Percentiles rank a stretch among this genome's conserved stretches.
Conservation (phyloP, 2,329 filamentous ascomycete species). For the Penicillium sp. region DNA sequence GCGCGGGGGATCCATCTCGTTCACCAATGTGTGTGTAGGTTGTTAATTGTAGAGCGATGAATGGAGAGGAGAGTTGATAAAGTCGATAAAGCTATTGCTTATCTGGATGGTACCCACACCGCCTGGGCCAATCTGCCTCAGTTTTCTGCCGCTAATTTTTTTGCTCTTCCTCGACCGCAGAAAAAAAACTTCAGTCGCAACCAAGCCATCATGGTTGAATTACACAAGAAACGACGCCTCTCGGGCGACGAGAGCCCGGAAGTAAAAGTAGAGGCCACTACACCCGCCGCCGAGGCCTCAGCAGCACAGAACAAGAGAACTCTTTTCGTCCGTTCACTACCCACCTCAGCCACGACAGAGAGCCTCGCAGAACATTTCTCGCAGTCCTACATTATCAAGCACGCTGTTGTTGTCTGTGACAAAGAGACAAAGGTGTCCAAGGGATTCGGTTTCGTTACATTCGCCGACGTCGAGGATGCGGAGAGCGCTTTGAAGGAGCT, state of each 20-base stretch:
- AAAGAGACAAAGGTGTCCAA: conserved; percentile 80
- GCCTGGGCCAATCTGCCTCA: conserved; percentile 15
- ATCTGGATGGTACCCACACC: conserved; percentile 10
- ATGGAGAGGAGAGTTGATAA: conserved; percentile 22
- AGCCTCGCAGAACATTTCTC: conserved; percentile 86
- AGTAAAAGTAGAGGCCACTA: conserved; percentile 21
- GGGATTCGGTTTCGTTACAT: conserved; percentile 95
- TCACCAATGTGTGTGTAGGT: neutral
- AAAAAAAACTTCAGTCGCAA: conserved; percentile 16
- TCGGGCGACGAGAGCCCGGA: conserved; percentile 26
- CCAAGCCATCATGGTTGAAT: conserved; percentile 31
- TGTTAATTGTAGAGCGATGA: neutral
- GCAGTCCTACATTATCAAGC: conserved; percentile 89
- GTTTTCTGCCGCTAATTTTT: conserved; percentile 40
- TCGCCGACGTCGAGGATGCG: conserved; percentile 90
- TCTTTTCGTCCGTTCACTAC: conserved; percentile 87
- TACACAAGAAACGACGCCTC: conserved; percentile 37
- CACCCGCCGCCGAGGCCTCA: conserved; percentile 18
- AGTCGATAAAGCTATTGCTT: conserved; percentile 19
- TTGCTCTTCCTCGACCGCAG: conserved; percentile 13
- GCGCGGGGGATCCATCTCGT: neutral
- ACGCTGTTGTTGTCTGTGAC: conserved; percentile 89
- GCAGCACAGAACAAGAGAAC: conserved; percentile 54
- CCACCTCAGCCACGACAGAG: conserved; percentile 74
- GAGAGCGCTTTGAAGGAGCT: conserved; percentile 75